Conservation (phyloP, 2,329 filamentous ascomycete species). For the Sphaerulina musiva region DNA sequence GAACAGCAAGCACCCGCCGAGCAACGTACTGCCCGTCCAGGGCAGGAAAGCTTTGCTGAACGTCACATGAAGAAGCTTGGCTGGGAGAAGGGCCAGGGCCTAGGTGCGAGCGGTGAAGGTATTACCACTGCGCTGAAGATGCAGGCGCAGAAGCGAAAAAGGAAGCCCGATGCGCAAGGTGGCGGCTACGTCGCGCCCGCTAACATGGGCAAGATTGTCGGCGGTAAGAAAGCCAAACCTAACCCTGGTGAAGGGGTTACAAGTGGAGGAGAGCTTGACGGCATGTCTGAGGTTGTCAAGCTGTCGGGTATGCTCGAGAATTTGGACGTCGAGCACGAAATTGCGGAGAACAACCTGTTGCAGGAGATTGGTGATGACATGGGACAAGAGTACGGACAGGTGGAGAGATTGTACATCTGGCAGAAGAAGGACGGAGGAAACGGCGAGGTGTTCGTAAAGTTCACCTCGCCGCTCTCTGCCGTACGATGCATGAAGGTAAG, state of each 20-base stretch:
- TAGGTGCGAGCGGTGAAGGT: conserved; percentile 74
- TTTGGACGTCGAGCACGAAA: conserved; percentile 72
- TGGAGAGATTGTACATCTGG: conserved; percentile 49
- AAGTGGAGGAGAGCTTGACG: conserved; percentile 29
- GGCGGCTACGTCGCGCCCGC: conserved; percentile 66
- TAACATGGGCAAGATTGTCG: conserved; percentile 72
- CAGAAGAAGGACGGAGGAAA: conserved; percentile 42
- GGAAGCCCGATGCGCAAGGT: conserved; percentile 68
- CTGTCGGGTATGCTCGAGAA: conserved; percentile 79
- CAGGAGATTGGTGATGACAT: conserved; percentile 97
- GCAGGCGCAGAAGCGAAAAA: conserved; percentile 79
- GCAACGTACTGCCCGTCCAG: conserved; percentile 59
- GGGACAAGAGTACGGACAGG: conserved; percentile 57
- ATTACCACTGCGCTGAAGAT: conserved; percentile 79
- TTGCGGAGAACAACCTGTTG: conserved; percentile 62
- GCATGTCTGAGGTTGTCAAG: conserved; percentile 75
- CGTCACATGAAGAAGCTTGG: conserved; percentile 90
- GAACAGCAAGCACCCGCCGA: conserved; percentile 32
- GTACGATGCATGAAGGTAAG: conserved; percentile 71
- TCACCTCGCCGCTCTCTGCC: conserved; percentile 77
- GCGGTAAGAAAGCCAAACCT: conserved; percentile 55
- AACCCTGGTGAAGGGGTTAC: conserved; percentile 10
- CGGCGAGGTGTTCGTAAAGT: conserved; percentile 77
- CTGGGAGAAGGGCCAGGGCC: conserved; percentile 79
- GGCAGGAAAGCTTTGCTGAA: conserved; percentile 77